Percentiles rank a stretch among this genome's conserved stretches.
Conservation (phyloP, 371 early-diverging fungal species). For the Sporodiniella umbellata region DNA sequence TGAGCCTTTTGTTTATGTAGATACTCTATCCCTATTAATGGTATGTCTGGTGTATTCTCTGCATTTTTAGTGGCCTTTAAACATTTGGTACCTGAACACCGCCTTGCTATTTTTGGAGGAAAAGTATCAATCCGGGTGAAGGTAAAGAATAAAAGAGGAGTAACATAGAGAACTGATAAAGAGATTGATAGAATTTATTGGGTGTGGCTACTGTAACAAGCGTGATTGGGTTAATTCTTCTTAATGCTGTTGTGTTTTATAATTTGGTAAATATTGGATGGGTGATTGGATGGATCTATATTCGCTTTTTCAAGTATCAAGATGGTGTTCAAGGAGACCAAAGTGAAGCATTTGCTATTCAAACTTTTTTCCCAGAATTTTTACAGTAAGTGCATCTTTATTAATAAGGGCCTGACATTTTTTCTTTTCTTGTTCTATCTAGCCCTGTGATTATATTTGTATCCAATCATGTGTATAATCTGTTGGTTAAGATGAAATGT, state of each 20-base stretch:
- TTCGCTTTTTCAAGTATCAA: constrained; percentile 75
- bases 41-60: constrained; percentile 63
- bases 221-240: constrained; percentile 27
- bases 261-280: constrained; percentile 63
- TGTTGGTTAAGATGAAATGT: constrained; percentile 44
- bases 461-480: constrained; percentile 44
- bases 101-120: constrained; percentile 48
- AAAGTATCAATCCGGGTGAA: constrained; percentile 66
- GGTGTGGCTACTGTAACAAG: constrained; percentile 40
- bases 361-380: constrained; percentile 79
- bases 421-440: neutral
- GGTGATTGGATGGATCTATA: constrained; percentile 74
- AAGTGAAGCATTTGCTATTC: constrained; percentile 79
- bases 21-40: constrained; percentile 56
- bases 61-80: constrained; percentile 79
- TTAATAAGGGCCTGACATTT: neutral
- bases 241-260: constrained; percentile 41
- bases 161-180: neutral
- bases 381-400: constrained; percentile 52
- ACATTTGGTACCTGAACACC: constrained; percentile 67
- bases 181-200: constrained; percentile 27
- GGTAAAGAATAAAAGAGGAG: constrained; percentile 32
- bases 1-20: too few species aligned
- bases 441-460: constrained; percentile 54
- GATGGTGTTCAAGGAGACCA: constrained; percentile 81